Evolutionary conservation across 768 basidiomycete species (phyloP), one percentile per base, ranked within the genome.

Genomic region (Leccinum rimulosum): DNA sequence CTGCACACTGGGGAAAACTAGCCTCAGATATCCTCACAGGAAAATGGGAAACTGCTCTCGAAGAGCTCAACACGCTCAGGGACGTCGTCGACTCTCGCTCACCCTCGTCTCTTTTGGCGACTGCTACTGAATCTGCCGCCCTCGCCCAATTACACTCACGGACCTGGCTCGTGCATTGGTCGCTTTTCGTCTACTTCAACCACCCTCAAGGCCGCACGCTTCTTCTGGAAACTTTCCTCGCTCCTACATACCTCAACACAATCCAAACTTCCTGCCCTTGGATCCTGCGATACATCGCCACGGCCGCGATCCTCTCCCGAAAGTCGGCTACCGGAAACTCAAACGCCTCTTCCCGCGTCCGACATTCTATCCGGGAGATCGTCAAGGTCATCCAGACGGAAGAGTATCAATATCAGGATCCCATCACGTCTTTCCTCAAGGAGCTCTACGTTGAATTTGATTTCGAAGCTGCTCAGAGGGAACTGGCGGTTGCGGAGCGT

Each of bases 1-100:
- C 97, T 5, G 93, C 96, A 3, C 93, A 95, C 76, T 99, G 96
- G 97, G 97, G 97, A 11, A 98, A 98, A 75, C 91, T 98, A 63
- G 93, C 95, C 38, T 95, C 90, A 31, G 94, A 98, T 73, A 96
- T 98, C 71, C 86, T 99, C 53, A 88, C 88, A 3, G 97, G 96
- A 48, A 86, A 89, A 66, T 98, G 95, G 95, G 93, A 95, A 59
- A 82, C 87, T n/a, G 95, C 96, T 1, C 83, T 97, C 12, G 91
- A 93, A 68, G 96, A 98, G 71, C 87, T 98, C 66, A 95, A 95
- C 79, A 89, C 91, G 31, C 84, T 99, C n/a, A 86, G 93, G 31
- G 96, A 98, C 54, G 79, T 86, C 52, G 90, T 98, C 73, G 96
- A 98, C 74, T 85, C 89, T 6, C 85, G 91, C 27, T 78, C 84